Evolutionary conservation across 331 rosid genomes (phyloP).

Genomic region (Dryas integrifolia): DNA sequence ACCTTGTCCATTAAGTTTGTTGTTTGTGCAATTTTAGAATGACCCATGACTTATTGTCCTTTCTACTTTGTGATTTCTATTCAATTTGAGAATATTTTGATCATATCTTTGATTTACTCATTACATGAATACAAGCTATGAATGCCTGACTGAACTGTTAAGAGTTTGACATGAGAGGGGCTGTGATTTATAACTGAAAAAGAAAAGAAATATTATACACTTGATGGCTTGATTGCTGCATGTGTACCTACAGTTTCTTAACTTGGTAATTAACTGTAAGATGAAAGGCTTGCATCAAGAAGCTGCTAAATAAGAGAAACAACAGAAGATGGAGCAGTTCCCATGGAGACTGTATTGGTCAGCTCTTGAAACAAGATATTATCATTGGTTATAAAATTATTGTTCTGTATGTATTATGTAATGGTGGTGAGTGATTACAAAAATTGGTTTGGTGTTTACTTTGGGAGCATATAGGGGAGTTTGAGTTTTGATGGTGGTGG

Average conservation of each 20-base stretch:
- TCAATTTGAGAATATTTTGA: conserved; percentile 27
- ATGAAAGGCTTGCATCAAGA: not conserved
- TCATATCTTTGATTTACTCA: conserved; percentile 5
- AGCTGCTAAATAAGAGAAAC: not conserved
- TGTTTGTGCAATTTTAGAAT: conserved; percentile 50
- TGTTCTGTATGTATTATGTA: not conserved
- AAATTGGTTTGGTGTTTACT: not conserved
- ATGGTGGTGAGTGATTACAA: not conserved
- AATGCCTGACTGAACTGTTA: not conserved
- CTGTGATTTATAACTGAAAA: no score
- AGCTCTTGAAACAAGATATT: not conserved
- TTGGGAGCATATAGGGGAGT: not conserved
- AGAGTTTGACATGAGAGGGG: not conserved
- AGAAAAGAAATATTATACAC: no score
- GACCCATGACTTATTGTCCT: conserved; percentile 26
- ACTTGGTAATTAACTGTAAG: not conserved
- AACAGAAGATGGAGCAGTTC: not conserved
- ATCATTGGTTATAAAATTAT: not conserved
- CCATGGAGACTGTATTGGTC: not conserved
- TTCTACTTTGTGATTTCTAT: conserved; percentile 17
- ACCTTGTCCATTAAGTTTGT: conserved; percentile 48
- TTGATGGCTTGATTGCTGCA: no score
- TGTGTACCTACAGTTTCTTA: not conserved
- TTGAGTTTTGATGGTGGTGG: not conserved
- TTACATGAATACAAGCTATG: conserved; percentile 2